Conservation (phyloP, 768 basidiomycete species). For the Chlorophyllum brunneum region DNA sequence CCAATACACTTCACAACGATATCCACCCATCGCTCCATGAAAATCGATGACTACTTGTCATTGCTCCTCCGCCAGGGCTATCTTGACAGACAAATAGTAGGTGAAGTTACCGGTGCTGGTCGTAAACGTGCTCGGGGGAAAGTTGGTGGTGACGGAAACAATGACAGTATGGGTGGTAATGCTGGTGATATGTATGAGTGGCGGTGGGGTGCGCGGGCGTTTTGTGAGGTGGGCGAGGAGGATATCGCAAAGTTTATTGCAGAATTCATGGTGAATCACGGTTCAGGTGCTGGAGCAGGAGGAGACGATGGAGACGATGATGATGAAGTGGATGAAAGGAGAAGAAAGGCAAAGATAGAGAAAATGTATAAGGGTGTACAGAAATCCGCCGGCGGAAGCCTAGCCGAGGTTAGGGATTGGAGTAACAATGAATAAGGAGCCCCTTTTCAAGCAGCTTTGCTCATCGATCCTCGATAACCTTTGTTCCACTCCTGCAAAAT, state of each 20-base stretch:
- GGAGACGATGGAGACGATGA: slow-evolving; percentile 36
- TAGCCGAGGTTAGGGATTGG: slow-evolving; percentile 34
- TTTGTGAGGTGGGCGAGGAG: slow-evolving; percentile 79
- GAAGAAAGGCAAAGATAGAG: slow-evolving; percentile 34
- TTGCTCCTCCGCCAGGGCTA: slow-evolving; percentile 69
- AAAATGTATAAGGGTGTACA: slow-evolving; percentile 54
- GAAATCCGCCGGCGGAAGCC: slow-evolving; percentile 58
- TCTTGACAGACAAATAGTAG: slow-evolving; percentile 62
- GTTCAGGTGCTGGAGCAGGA: slow-evolving; percentile 25
- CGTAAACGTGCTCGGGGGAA: slow-evolving; percentile 48
- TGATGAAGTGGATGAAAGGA: slow-evolving; percentile 23
- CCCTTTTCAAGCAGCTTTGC: too few relatives aligned
- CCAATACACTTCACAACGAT: slow-evolving; percentile 49
- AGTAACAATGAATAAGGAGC: not conserved
- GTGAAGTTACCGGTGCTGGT: slow-evolving; percentile 46
- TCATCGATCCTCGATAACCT: too few relatives aligned
- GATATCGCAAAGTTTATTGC: slow-evolving; percentile 72
- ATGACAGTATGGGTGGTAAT: slow-evolving; percentile 34
- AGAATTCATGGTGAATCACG: slow-evolving; percentile 64
- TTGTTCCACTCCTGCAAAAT: too few relatives aligned
- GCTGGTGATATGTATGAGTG: slow-evolving; percentile 52
- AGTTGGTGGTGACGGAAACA: slow-evolving; percentile 22
- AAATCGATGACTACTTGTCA: slow-evolving; percentile 65
- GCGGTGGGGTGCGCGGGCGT: slow-evolving; percentile 83
- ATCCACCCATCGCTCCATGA: slow-evolving; percentile 45